Base-by-base conservation (phyloP, 345 rosid species). In the Bruguiera parviflora region DNA sequence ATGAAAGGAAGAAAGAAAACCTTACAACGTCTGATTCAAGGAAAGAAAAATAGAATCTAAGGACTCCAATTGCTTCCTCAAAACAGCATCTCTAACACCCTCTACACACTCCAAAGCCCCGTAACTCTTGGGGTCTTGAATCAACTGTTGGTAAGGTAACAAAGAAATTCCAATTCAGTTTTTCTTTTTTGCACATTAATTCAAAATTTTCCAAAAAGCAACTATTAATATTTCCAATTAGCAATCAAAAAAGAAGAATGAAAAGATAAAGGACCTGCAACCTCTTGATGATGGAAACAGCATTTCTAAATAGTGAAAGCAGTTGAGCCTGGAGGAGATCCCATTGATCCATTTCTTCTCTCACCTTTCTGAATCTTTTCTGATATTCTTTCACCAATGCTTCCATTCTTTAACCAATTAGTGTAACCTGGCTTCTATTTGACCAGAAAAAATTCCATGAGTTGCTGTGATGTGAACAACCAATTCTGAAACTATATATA, bases 61-160 rank as follows among this genome's bases (percentile, higher is more conserved):
- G 47, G 92, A 84, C n/a, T 84, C 88, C 85, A 91, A 81, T 79
- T 88, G 92, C 78, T 87, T 86, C 71, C 76, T 78, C 75, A 87
- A 37, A 37, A 94, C 84, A 1, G 83, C 92, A 55, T 77, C 82
- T 75, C 71, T 81, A 51, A 89, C 79, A 20, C 90, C 94, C 21
- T 56, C 77, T 4, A 93, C 72, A 67, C 71, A 68, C 65, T 76
- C 85, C 81, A 91, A 79, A 69, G 67, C 58, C 57, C 86, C 92
- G 64, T 85, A 86, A 63, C 84, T 84, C 22, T 81, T 82, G 20
- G 74, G 58, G 65, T 84, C 82, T 69, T 77, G 84, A 73, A 91
- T 75, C 27, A 78, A 77, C 98, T 90, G 52, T 67, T 32, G 28
- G 28, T 22, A 16, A 20, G 8, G 47, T 27, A 9, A 51, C 33